Percentiles rank a stretch among this genome's conserved stretches.
Conservation (phyloP, 78 protist species). For the Andalucia godoyi region DNA sequence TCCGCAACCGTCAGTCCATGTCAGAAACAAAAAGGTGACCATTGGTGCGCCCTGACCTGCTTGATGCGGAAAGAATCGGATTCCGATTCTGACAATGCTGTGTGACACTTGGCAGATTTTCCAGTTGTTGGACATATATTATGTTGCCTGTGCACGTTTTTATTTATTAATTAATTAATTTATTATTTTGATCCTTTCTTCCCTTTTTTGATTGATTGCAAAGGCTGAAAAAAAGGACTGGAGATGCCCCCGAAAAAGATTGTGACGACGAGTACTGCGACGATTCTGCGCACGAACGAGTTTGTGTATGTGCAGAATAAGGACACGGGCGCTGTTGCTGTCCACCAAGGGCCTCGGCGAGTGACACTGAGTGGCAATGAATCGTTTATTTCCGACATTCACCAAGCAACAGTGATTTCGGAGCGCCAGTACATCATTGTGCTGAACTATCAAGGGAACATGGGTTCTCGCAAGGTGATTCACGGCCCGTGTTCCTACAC, state of each 20-base stretch:
- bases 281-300: neutral
- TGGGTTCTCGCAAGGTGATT: slow-evolving; percentile 13
- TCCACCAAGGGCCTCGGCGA: neutral
- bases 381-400: neutral
- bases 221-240: neutral
- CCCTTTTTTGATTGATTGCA: too few species aligned
- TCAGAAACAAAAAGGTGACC: too few species aligned
- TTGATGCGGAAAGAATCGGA: too few species aligned
- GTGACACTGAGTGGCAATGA: neutral
- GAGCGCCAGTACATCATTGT: slow-evolving; percentile 13
- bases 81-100: too few species aligned
- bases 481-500: neutral
- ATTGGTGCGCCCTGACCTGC: too few species aligned
- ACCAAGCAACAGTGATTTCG: neutral
- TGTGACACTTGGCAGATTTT: too few species aligned
- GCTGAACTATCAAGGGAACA: neutral
- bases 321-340: neutral
- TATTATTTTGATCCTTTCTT: too few species aligned
- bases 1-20: too few species aligned
- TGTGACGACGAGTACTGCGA: neutral
- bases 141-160: too few species aligned
- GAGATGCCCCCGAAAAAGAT: neutral
- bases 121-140: too few species aligned
- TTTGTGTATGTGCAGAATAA: neutral
- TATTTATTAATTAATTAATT: too few species aligned